Conservation (phyloP, 306 rosid genomes). For the Mucuna pruriens region DNA sequence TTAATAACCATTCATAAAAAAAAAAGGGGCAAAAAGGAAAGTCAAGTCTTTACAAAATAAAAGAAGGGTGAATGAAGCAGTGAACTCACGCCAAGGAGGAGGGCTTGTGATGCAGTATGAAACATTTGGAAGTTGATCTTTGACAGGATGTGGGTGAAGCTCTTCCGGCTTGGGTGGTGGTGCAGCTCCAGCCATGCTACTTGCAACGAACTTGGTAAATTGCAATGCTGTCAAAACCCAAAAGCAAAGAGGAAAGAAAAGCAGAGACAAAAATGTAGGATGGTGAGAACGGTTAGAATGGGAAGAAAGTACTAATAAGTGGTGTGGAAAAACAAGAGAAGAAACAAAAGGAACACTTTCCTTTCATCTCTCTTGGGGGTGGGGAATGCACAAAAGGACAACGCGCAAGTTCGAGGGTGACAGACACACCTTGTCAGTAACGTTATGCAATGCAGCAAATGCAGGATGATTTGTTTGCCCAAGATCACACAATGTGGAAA, state of each 20-base stretch:
- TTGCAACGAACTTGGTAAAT: conserved; percentile 24
- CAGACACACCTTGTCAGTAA: conserved; percentile 35
- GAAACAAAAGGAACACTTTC: conserved; percentile 25
- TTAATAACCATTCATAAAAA: neutral
- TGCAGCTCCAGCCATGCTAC: conserved; percentile 70
- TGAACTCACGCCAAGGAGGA: conserved; percentile 97
- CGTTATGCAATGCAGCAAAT: conserved; percentile 48
- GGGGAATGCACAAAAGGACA: conserved; percentile 37
- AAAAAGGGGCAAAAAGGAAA: neutral
- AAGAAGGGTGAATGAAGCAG: conserved; percentile 1
- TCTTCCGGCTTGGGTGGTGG: conserved; percentile 91
- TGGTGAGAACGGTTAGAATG: neutral
- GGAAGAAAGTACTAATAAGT: neutral
- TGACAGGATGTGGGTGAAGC: conserved; percentile 83
- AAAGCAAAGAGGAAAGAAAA: neutral
- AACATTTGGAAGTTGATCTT: conserved; percentile 79
- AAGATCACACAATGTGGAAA: conserved; percentile 52
- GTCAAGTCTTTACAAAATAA: neutral
- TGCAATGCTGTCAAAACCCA: conserved; percentile 21
- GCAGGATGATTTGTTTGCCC: conserved; percentile 44
- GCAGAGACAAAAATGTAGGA: neutral
- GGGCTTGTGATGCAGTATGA: conserved; percentile 94
- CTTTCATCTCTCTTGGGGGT: neutral
- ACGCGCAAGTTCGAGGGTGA: conserved; percentile 31
- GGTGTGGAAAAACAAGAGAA: conserved; percentile 24